Conservation (phyloP, 2,329 filamentous ascomycete species). For the Fonsecaea pedrosoi region DNA sequence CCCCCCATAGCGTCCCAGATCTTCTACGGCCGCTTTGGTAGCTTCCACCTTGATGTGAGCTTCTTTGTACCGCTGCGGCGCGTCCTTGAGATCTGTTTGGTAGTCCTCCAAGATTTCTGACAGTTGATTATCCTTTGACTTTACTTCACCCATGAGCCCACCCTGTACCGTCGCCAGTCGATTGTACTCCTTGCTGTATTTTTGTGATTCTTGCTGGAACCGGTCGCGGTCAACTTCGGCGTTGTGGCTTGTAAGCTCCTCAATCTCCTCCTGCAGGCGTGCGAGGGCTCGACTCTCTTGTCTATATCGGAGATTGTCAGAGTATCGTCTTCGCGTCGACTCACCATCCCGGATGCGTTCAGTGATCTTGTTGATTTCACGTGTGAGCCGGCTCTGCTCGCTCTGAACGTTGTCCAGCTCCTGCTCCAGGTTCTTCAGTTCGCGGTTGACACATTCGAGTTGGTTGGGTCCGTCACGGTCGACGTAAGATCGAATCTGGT, state of each 20-base stretch:
- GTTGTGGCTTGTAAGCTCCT: conserved; percentile 76
- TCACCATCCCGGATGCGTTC: conserved; percentile 80
- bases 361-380: conserved; percentile 77
- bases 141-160: conserved; percentile 77
- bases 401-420: conserved; percentile 70
- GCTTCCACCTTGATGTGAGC: conserved; percentile 88
- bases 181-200: conserved; percentile 72
- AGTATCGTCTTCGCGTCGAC: conserved; percentile 82
- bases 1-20: conserved; percentile 79
- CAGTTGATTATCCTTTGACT: conserved; percentile 83
- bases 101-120: conserved; percentile 76
- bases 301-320: conserved; percentile 86
- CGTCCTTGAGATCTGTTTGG: conserved; percentile 84
- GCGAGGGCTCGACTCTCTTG: conserved; percentile 74
- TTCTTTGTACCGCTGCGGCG: conserved; percentile 80
- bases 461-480: conserved; percentile 75
- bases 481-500: conserved; percentile 80
- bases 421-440: conserved; percentile 71
- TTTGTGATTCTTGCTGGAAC: conserved; percentile 71
- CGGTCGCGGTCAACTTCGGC: conserved; percentile 81
- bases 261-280: conserved; percentile 71
- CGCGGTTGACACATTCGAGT: conserved; percentile 71
- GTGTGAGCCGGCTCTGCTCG: conserved; percentile 71
- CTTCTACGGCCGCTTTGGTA: conserved; percentile 90
- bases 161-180: conserved; percentile 74